Percentiles rank a stretch among this genome's conserved stretches.
These are phyloP conservation scores for Sclerotinia subarctica DNA, from an alignment of 2,329 filamentous ascomycete genomes.

Conservation along the genomic window DNA sequence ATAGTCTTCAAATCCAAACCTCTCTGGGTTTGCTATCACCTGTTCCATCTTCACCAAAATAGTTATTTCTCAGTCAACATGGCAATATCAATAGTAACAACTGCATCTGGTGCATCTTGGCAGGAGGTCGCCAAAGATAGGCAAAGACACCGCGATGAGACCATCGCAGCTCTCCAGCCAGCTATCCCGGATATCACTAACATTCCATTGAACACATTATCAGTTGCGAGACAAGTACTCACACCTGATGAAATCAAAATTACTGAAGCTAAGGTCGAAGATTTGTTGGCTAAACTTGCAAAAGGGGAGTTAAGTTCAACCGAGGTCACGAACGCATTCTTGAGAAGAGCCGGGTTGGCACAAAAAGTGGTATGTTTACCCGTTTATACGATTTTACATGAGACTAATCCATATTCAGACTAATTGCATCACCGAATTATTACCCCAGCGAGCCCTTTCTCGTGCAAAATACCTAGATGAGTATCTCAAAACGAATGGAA, in stretches of 20 bases:
- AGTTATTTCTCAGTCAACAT: conserved; percentile 24
- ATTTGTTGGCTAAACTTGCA: conserved; percentile 47
- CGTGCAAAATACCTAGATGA: conserved; percentile 39
- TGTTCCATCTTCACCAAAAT: background rate
- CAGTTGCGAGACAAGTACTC: conserved; percentile 46
- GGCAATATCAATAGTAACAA: conserved; percentile 35
- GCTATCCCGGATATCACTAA: conserved; percentile 40
- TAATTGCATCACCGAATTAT: conserved; percentile 47
- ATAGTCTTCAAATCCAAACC: background rate
- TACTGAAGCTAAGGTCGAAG: conserved; percentile 47
- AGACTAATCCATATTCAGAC: conserved; percentile 36
- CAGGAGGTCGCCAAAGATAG: conserved; percentile 46
- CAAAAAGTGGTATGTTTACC: conserved; percentile 43
- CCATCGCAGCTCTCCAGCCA: conserved; percentile 44
- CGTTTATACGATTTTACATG: background rate
- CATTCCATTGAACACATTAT: conserved; percentile 46
- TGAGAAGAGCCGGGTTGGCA: conserved; percentile 53
- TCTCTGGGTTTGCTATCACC: background rate
- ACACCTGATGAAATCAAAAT: conserved; percentile 48
- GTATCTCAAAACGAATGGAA: conserved; percentile 35
- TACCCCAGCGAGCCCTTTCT: conserved; percentile 39
- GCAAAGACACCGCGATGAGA: conserved; percentile 46
- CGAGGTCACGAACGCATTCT: conserved; percentile 51
- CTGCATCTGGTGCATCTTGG: conserved; percentile 42
- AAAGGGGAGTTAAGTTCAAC: conserved; percentile 44